Evolutionary conservation across 2,329 filamentous ascomycete species (phyloP).

Genomic region (Sporothrix inflata): DNA sequence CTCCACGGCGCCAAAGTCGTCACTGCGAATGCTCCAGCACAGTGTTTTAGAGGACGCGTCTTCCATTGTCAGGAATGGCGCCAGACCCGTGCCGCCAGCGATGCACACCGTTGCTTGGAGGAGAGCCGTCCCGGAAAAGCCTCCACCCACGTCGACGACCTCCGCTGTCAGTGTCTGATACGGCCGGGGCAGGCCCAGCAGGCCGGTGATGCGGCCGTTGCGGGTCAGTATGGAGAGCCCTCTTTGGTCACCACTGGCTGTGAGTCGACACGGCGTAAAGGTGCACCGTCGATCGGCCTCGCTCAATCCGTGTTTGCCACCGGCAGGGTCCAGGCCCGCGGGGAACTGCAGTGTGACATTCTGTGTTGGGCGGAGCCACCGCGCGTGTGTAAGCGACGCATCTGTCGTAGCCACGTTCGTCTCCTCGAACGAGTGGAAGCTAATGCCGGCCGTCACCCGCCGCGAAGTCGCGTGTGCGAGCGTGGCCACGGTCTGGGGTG

Average conservation of each 20-base stretch:
- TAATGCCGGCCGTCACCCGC: conserved; percentile 23
- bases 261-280: conserved; percentile 34
- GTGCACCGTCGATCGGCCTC: conserved; percentile 31
- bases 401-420: conserved; percentile 7
- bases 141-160: conserved; percentile 32
- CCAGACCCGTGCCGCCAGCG: conserved; percentile 18
- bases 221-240: conserved; percentile 27
- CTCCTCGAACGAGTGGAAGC: conserved; percentile 20
- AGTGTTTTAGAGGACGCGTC: not conserved
- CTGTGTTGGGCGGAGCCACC: conserved; percentile 29
- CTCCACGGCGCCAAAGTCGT: conserved; percentile 33
- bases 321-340: conserved; percentile 34
- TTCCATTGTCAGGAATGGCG: conserved; percentile 11
- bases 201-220: conserved; percentile 34
- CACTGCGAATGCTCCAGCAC: conserved; percentile 30
- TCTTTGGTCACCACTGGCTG: not conserved
- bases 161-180: conserved; percentile 29
- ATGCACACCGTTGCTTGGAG: not conserved
- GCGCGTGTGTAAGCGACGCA: not conserved
- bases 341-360: conserved; percentile 34
- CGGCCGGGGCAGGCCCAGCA: conserved; percentile 34
- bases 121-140: conserved; percentile 20
- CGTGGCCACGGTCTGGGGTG: not conserved
- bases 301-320: conserved; percentile 28
- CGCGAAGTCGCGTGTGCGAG: conserved; percentile 14